Conservation (phyloP, 768 basidiomycete genomes). For the Terana coerulea region DNA sequence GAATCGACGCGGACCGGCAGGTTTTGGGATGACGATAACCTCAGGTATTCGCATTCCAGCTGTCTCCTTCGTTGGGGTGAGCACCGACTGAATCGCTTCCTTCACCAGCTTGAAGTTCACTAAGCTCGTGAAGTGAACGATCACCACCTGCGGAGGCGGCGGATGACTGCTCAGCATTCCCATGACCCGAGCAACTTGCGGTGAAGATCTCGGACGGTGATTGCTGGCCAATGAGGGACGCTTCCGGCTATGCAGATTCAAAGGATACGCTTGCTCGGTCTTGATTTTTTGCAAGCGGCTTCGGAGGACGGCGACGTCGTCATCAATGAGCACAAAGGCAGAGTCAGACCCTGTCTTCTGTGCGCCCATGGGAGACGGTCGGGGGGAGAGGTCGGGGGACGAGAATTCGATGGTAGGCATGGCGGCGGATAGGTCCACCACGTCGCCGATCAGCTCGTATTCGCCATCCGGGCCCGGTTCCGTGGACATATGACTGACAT, state of each 20-base stretch:
- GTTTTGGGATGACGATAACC: conserved; percentile 96
- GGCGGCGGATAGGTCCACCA: neutral
- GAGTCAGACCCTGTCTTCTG: conserved; percentile 17
- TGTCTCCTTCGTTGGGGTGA: conserved; percentile 40
- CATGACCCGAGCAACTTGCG: conserved; percentile 63
- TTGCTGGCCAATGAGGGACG: conserved; percentile 64
- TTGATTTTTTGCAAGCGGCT: conserved; percentile 69
- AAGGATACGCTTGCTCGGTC: conserved; percentile 45
- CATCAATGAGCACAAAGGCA: conserved; percentile 88
- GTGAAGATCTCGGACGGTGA: conserved; percentile 78
- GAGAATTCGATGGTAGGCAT: neutral
- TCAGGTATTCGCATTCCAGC: conserved; percentile 63
- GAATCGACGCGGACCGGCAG: conserved; percentile 91
- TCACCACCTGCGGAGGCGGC: conserved; percentile 39
- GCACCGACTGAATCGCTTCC: conserved; percentile 73
- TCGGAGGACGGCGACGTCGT: conserved; percentile 78
- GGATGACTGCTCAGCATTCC: conserved; percentile 24
- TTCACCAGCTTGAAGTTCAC: conserved; percentile 86
- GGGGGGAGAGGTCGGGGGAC: neutral
- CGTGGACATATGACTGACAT: conserved; percentile 75
- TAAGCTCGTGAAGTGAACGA: conserved; percentile 90
- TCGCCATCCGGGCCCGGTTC: conserved; percentile 48
- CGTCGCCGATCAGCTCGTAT: conserved; percentile 19
- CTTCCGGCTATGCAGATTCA: conserved; percentile 44
- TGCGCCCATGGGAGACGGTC: conserved; percentile 9